Evolutionary conservation across 2,329 filamentous ascomycete species (phyloP).

Genomic region (Ceratocystiopsis minuta): DNA sequence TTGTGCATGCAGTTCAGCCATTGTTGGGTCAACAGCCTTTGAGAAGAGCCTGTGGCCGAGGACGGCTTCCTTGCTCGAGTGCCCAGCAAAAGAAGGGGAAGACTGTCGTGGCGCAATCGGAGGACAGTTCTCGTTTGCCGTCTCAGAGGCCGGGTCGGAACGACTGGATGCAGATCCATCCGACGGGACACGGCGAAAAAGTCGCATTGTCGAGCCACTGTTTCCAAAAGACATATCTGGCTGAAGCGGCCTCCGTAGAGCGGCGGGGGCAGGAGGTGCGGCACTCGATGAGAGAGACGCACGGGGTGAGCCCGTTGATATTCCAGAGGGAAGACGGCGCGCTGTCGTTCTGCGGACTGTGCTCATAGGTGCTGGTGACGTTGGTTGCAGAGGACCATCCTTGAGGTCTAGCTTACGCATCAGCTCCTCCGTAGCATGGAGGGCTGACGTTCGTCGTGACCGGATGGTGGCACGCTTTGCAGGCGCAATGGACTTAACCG

Average conservation of each 20-base stretch:
- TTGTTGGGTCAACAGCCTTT: conserved; percentile 63
- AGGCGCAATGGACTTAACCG: conserved; percentile 55
- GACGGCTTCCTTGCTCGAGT: conserved; percentile 60
- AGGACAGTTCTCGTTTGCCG: conserved; percentile 44
- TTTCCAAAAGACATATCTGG: conserved; percentile 90
- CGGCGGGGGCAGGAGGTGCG: background rate
- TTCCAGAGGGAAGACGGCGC: conserved; percentile 26
- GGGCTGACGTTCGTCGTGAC: conserved; percentile 37
- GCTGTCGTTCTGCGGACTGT: conserved; percentile 45
- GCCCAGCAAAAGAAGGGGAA: conserved; percentile 21
- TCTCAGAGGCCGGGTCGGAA: too few relatives aligned
- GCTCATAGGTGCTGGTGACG: conserved; percentile 28
- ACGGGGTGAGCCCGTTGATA: conserved; percentile 12
- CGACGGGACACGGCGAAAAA: conserved; percentile 73
- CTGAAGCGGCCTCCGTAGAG: conserved; percentile 51
- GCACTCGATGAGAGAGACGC: background rate
- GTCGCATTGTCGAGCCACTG: conserved; percentile 73
- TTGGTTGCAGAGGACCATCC: conserved; percentile 38
- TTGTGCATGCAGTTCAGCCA: conserved; percentile 75
- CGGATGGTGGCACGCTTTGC: conserved; percentile 25
- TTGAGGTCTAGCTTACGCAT: conserved; percentile 43
- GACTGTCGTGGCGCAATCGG: conserved; percentile 18
- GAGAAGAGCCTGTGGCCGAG: conserved; percentile 67
- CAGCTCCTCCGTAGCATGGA: conserved; percentile 40
- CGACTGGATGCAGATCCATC: conserved; percentile 34